Base-by-base conservation (phyloP, 2,329 filamentous ascomycete genomes). In the Catunica adiposa region DNA sequence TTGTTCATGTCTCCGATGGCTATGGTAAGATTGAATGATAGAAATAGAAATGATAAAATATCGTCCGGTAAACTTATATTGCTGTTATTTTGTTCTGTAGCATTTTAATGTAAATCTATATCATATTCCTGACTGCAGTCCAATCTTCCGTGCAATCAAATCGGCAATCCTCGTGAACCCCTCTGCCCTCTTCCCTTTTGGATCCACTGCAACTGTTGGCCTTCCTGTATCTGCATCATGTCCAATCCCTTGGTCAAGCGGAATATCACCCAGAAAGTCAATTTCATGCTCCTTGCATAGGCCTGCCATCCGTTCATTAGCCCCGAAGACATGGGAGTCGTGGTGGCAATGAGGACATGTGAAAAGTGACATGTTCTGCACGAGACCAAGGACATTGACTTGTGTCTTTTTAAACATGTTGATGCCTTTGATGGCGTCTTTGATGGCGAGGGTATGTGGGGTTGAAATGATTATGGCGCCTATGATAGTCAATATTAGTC, bases 351-450 rank as follows among this genome's bases (percentile, higher is more conserved):
- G 77, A 0, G 86, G 86, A 62, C 89, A 94, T 2, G 75, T 78
- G 65, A 94, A 94, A 38, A 88, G 75, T 6, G 83, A 83, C 89
- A 95, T 95, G 65, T 95, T 95, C 66, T 92, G 84, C 17, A 98
- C 83, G 69, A 97, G 80, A 1, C 92, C 92, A 1, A 97, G 72
- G 34, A 92, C 77, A 52, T 86, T 82, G 4, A 94, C 80, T 56
- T 84, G 73, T 62, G 94, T 86, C 63, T 87, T 90, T 62, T 82
- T 80, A 69, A 97, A 97, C 80, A 98, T 89, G 62, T 87, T 86
- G 60, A 96, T 84, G 2, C 92, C 92, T 62, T 92, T 88, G 20
- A 94, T 77, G 0, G 92, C 90, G 64, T 98, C 92, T 62, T 90
- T 88, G 1, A 96, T 78, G 1, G 90, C 88, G 26, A 98, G 79